Base-by-base conservation (phyloP, 768 basidiomycete genomes). In the Boletus fagicola region DNA sequence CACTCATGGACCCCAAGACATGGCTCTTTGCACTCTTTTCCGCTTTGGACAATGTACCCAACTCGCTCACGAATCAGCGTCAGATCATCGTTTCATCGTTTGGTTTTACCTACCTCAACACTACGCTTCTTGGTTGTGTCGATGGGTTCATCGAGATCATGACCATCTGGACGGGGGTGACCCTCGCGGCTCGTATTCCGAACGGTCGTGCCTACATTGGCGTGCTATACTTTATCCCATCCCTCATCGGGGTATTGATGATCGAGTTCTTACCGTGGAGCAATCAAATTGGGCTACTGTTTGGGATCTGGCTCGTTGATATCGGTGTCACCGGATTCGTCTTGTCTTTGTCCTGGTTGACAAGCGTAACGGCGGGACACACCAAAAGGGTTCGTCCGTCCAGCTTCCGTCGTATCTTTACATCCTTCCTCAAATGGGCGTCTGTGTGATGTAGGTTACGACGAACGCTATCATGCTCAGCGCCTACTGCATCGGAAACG, bases 21-120 rank as follows among this genome's bases (percentile, higher is more conserved):
- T 90, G 87, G 87, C 76, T 89, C 30, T 90, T 90, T 62, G 86
- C 87, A 0, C 74, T 88, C 43, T 88, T 88, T 68, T 76, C 82
- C 3, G 81, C 79, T 1, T 69, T 88, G 35, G 74, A 79, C 64
- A 86, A 86, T 55, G 65, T 90, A 16, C 85, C 87, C 1, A 87
- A 85, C 66, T 87, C 85, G 20, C 72, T 83, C 54, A 85, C 82
- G 20, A 87, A 86, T 59, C 88, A 90, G 62, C 72, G 78, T 6
- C 77, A 78, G 57, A 80, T 90, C 59, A 87, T 90, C 54, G 77
- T 88, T 15, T 72, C 80, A 1, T 83, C 83, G 0, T 84, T 89
- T 65, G 88, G 88, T 2, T 90, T 87, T 68, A 78, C 74, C 7
- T 64, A 73, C 51, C 68, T 90, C 1, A 80, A 89, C 57, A 89